These are phyloP conservation scores for Spirogloea muscicola DNA, from an alignment of 139 green algal species.

Conservation along the genomic window DNA sequence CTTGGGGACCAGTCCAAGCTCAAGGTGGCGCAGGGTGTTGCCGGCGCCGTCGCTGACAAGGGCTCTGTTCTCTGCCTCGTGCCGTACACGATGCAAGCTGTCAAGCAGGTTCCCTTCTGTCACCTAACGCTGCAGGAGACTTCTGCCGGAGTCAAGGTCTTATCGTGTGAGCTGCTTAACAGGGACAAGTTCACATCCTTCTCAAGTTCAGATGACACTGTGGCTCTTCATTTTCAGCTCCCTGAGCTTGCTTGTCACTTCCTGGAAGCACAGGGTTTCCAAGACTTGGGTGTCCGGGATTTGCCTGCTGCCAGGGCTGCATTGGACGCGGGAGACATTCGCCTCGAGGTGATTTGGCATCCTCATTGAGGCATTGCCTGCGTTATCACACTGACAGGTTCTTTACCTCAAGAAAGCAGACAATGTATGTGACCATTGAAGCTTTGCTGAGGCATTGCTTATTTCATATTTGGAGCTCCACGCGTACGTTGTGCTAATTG, in stretches of 20 bases:
- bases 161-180: too few species aligned
- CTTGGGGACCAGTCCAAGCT: constrained; percentile 81
- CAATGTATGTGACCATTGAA: not conserved
- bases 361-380: not conserved
- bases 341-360: constrained; percentile 9
- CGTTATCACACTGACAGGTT: not conserved
- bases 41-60: constrained; percentile 91
- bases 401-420: not conserved
- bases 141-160: too few species aligned
- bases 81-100: constrained; percentile 82
- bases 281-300: constrained; percentile 75
- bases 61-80: constrained; percentile 72
- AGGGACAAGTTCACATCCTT: too few species aligned
- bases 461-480: not conserved
- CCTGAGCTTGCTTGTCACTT: too few species aligned
- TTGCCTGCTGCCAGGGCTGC: constrained; percentile 54
- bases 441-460: not conserved
- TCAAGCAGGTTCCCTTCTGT: constrained; percentile 86
- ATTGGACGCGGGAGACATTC: constrained; percentile 65
- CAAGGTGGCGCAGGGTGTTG: constrained; percentile 94
- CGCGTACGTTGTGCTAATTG: not conserved
- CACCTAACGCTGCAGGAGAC: too few species aligned
- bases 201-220: too few species aligned
- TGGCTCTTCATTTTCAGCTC: too few species aligned
- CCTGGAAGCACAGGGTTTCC: too few species aligned